Evolutionary conservation across 345 rosid species (phyloP).

Genomic region (Gossypium herbaceum): DNA sequence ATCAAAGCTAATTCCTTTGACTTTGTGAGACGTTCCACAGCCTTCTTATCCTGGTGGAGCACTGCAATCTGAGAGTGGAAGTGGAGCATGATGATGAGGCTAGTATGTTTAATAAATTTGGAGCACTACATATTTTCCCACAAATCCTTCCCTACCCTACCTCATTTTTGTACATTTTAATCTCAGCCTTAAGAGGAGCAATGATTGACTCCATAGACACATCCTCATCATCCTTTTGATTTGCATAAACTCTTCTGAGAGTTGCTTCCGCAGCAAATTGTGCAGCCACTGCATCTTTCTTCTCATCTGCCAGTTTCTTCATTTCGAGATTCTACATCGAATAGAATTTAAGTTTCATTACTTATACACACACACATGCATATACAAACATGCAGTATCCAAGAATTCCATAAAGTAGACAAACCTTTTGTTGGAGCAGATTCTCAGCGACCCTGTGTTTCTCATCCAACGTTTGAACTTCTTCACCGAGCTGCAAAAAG

Average conservation of each 20-base stretch:
- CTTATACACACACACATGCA: neutral
- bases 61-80: conserved; percentile 43
- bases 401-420: conserved; percentile 8
- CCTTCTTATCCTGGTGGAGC: conserved; percentile 80
- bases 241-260: conserved; percentile 65
- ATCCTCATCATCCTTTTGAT: conserved; percentile 61
- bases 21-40: conserved; percentile 84
- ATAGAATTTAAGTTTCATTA: neutral
- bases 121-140: neutral
- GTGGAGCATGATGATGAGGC: neutral
- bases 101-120: neutral
- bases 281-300: conserved; percentile 80
- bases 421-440: conserved; percentile 61
- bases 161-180: conserved; percentile 71
- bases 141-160: conserved; percentile 26
- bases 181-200: conserved; percentile 85
- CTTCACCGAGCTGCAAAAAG: conserved; percentile 51
- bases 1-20: conserved; percentile 78
- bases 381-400: neutral
- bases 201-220: conserved; percentile 60
- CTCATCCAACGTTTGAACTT: conserved; percentile 46
- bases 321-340: conserved; percentile 64
- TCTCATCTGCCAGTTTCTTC: conserved; percentile 58
- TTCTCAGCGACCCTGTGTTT: conserved; percentile 47
- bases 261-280: conserved; percentile 87